Evolutionary conservation across 1,284 basidiomycete genomes (phyloP).

Genomic region (Porogramme epimiltina): DNA sequence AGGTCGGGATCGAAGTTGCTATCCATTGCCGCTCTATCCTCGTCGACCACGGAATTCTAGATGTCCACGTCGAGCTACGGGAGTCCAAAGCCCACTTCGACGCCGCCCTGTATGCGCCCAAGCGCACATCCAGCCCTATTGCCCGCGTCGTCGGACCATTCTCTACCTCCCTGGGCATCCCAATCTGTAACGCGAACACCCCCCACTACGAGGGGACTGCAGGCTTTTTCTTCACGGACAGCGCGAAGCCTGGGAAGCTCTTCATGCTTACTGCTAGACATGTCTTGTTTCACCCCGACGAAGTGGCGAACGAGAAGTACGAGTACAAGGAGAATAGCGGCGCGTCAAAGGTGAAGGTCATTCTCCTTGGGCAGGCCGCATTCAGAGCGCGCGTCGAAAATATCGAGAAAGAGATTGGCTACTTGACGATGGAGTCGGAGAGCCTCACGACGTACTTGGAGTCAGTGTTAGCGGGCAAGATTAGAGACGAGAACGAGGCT

Average conservation of each 20-base stretch:
- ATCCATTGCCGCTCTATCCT: constrained; percentile 28
- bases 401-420: constrained; percentile 18
- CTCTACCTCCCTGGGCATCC: constrained; percentile 28
- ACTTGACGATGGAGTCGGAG: constrained; percentile 6
- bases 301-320: constrained; percentile 22
- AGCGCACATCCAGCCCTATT: constrained; percentile 12
- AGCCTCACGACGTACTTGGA: constrained; percentile 6
- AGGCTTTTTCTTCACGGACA: constrained; percentile 34
- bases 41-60: constrained; percentile 18
- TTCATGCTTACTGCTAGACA: constrained; percentile 33
- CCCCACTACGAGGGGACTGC: constrained; percentile 31
- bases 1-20: constrained; percentile 28
- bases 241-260: constrained; percentile 21
- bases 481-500: constrained; percentile 14
- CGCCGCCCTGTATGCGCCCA: constrained; percentile 13
- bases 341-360: constrained; percentile 27
- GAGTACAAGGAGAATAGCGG: constrained; percentile 7
- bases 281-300: constrained; percentile 21
- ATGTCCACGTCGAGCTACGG: constrained; percentile 24
- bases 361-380: constrained; percentile 25
- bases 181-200: constrained; percentile 19
- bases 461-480: constrained; percentile 7
- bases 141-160: constrained; percentile 23
- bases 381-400: constrained; percentile 13
- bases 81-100: constrained; percentile 17